Evolutionary conservation across 306 rosid species (phyloP).

Genomic region (Carpinus fangiana): DNA sequence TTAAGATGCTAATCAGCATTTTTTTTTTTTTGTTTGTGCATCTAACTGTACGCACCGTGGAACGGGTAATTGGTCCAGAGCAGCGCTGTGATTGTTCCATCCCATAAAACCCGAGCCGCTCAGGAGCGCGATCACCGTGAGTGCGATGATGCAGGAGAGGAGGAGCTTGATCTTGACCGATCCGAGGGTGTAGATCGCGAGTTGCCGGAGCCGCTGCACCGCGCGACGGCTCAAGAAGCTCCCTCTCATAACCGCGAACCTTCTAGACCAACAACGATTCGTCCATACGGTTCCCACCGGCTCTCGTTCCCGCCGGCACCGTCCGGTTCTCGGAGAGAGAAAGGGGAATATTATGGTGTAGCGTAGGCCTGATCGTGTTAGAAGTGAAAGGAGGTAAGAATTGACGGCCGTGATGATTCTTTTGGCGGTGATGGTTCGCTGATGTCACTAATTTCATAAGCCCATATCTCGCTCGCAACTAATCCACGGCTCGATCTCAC

Average conservation of each 20-base stretch:
- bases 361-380: not conserved
- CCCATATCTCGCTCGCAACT: not conserved
- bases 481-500: not conserved
- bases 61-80: slow-evolving; percentile 33
- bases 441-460: not conserved
- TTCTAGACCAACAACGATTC: not conserved
- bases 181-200: slow-evolving; percentile 58
- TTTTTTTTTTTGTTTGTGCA: not conserved
- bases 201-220: slow-evolving; percentile 63
- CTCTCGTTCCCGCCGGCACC: not conserved
- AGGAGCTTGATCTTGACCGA: slow-evolving; percentile 75
- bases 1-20: not conserved
- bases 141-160: slow-evolving; percentile 57
- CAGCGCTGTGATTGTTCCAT: slow-evolving; percentile 42
- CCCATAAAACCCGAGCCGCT: slow-evolving; percentile 49
- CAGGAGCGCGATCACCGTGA: slow-evolving; percentile 53
- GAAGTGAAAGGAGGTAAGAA: not conserved
- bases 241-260: slow-evolving; percentile 59
- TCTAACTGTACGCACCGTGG: slow-evolving; percentile 54
- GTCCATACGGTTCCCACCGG: not conserved
- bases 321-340: not conserved
- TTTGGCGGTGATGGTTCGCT: not conserved
- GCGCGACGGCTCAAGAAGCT: slow-evolving; percentile 63
- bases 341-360: not conserved
- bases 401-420: not conserved